phyloP scores from a whole-genome alignment of 2,329 filamentous ascomycete species.

The Aureobasidium lini region DNA sequence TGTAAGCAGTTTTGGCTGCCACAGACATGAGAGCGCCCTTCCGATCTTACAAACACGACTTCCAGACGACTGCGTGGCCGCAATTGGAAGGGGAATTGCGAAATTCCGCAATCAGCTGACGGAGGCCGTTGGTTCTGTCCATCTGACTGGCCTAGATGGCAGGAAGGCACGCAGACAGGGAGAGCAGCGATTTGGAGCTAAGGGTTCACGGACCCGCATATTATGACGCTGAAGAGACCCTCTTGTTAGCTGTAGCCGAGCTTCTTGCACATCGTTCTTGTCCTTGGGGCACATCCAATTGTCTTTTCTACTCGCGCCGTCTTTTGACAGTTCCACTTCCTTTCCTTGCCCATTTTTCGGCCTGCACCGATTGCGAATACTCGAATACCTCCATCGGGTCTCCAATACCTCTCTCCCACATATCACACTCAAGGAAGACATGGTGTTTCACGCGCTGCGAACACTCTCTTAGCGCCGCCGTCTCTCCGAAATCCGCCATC shows the following conservation, averaged over 20 bases:
- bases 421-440: constrained; percentile 5
- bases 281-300: neutral
- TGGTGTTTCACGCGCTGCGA: constrained; percentile 9
- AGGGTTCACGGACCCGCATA: constrained; percentile 1
- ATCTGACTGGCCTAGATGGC: constrained; percentile 2
- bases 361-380: neutral
- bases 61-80: neutral
- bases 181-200: neutral
- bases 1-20: neutral
- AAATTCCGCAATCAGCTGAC: neutral
- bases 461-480: constrained; percentile 5
- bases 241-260: constrained; percentile 1
- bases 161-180: neutral
- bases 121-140: neutral
- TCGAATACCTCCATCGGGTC: neutral
- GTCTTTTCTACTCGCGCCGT: constrained; percentile 2
- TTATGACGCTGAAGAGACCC: neutral
- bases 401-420: neutral
- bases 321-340: constrained; percentile 11
- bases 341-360: neutral
- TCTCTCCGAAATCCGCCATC: constrained; percentile 2
- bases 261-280: neutral
- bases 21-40: neutral
- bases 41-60: neutral
- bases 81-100: neutral